phyloP scores from a whole-genome alignment of 1,139 yeast species.

The Suhomyces ambrosiae region DNA sequence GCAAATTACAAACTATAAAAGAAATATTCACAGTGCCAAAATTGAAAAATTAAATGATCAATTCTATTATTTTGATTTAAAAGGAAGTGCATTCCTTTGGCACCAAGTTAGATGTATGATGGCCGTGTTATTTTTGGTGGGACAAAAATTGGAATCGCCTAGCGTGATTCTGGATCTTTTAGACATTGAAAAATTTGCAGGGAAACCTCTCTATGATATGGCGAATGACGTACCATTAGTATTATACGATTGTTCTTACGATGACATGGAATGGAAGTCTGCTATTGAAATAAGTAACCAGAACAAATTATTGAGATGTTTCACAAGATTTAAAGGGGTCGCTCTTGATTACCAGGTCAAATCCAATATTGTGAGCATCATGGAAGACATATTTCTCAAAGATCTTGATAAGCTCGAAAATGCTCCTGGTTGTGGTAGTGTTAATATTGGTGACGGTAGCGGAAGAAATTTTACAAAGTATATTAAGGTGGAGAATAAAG shows the following conservation, averaged over 20 bases:
- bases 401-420: constrained; percentile 23
- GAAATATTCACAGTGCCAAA: constrained; percentile 58
- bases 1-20: constrained; percentile 74
- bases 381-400: constrained; percentile 26
- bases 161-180: constrained; percentile 58
- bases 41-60: constrained; percentile 49
- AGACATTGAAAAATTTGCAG: constrained; percentile 58
- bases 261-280: constrained; percentile 65
- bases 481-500: constrained; percentile 59
- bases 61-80: constrained; percentile 70
- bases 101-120: constrained; percentile 98
- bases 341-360: constrained; percentile 40
- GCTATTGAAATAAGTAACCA: constrained; percentile 20
- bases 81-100: constrained; percentile 94
- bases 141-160: constrained; percentile 72
- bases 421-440: constrained; percentile 31
- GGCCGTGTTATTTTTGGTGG: constrained; percentile 77
- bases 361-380: constrained; percentile 35
- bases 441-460: constrained; percentile 72
- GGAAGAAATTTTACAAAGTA: constrained; percentile 62
- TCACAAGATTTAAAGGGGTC: constrained; percentile 33
- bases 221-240: constrained; percentile 92
- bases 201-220: constrained; percentile 83
- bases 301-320: constrained; percentile 24
- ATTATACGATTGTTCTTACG: constrained; percentile 82